Evolutionary conservation across 225 moss, liverwort and hornwort genomes (phyloP).

Genomic region (Pseudisothecium myosuroides): DNA sequence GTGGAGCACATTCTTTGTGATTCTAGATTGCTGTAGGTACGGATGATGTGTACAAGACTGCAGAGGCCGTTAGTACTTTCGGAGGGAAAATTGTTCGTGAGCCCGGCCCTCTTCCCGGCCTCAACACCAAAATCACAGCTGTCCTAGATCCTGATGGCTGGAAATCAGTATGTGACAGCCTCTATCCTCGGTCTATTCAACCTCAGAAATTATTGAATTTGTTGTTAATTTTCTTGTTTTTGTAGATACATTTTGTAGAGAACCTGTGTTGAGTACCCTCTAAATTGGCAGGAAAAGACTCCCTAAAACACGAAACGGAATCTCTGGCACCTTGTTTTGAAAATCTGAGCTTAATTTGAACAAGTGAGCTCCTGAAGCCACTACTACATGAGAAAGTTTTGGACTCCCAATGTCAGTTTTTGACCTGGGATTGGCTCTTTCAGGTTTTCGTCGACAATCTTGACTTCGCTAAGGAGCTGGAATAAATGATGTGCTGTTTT

Average conservation of each 20-base stretch:
- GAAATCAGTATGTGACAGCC: conserved; percentile 65
- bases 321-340: background rate
- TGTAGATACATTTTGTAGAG: background rate
- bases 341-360: background rate
- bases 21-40: conserved; percentile 85
- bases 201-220: background rate
- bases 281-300: background rate
- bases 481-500: conserved; percentile 6
- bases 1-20: background rate
- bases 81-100: conserved; percentile 78
- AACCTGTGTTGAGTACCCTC: background rate
- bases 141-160: conserved; percentile 89
- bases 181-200: background rate
- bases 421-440: background rate
- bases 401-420: background rate
- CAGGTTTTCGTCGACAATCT: conserved; percentile 91
- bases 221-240: background rate
- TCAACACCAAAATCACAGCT: conserved; percentile 93
- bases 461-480: conserved; percentile 77
- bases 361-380: background rate
- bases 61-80: conserved; percentile 47
- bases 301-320: background rate
- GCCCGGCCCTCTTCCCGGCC: conserved; percentile 76
- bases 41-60: conserved; percentile 96
- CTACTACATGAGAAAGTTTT: background rate